Base-by-base conservation (phyloP, 441 rosid genomes). In the Populus hybrid region DNA sequence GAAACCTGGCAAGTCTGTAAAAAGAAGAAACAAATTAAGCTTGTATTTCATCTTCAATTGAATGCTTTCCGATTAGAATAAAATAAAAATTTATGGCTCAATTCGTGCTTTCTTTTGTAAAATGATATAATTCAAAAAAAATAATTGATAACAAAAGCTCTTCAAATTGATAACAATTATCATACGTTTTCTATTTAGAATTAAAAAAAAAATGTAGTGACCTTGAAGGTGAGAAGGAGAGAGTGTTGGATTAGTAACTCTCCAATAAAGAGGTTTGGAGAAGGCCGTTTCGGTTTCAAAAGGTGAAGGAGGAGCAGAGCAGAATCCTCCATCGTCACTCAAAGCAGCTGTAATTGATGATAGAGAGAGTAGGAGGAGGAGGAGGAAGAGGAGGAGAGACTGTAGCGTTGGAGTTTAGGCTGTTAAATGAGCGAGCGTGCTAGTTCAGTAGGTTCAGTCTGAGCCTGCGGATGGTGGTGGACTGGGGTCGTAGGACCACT, bases 151-250 rank as follows among this genome's bases (percentile, higher is more conserved):
- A 40, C 46, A 40, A 40, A 40, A 40, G 12, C 2, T 10, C 46
- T 10, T 9, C 46, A 40, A 40, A 40, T 40, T 40, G 12, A 10
- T 42, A 42, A 12, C 53, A 42, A 42, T 18, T 42, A 10, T 4
- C 53, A 4, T 42, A 12, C 53, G 12, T 42, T 12, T 38, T 42
- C 53, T 42, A 42, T 12, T 42, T 42, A 42, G 16, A 42, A 12
- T 11, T 9, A 12, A 10, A 10, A 42, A 0, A 40, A 42, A 42
- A 42, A 11, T 42, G 53, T 16, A 71, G 70, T 70, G 24, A 90
- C 98, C 97, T 88, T 83, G 91, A 63, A 93, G 89, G 77, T 95
- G 97, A 19, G 93, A 85, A 79, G 98, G 96, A 76, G 98, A 85
- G 3, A 93, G 90, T 24, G 99, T 90, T 30, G 99, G 99, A 76